phyloP scores from a whole-genome alignment of 768 basidiomycete genomes.

The Termitomyces eurrhizus region DNA sequence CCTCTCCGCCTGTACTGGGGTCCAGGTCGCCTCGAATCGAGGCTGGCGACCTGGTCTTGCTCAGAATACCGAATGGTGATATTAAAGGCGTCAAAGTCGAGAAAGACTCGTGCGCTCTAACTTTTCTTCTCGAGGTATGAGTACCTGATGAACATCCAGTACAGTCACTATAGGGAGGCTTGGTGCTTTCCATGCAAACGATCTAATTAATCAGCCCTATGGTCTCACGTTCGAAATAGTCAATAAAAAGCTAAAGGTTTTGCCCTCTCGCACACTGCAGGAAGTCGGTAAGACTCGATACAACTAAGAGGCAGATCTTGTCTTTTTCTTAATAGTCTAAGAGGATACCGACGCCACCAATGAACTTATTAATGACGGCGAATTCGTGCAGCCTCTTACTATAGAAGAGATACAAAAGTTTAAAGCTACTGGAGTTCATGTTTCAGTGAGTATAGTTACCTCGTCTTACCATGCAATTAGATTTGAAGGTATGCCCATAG shows the following conservation, averaged over 20 bases:
- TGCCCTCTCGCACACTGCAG: slow-evolving; percentile 61
- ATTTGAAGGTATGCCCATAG: slow-evolving; percentile 31
- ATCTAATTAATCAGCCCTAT: slow-evolving; percentile 79
- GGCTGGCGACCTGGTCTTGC: slow-evolving; percentile 71
- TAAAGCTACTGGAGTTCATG: slow-evolving; percentile 79
- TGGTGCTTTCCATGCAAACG: slow-evolving; percentile 75
- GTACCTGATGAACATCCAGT: slow-evolving; percentile 33
- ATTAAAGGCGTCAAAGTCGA: slow-evolving; percentile 73
- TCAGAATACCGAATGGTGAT: slow-evolving; percentile 77
- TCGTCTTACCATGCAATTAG: background rate
- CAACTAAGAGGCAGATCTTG: background rate
- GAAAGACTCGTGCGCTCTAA: slow-evolving; percentile 56
- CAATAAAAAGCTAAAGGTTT: slow-evolving; percentile 60
- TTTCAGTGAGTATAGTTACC: slow-evolving; percentile 45
- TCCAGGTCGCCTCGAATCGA: slow-evolving; percentile 40
- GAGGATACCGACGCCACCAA: slow-evolving; percentile 98
- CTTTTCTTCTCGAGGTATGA: background rate
- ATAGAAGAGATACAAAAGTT: slow-evolving; percentile 79
- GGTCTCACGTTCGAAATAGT: slow-evolving; percentile 87
- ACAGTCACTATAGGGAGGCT: slow-evolving; percentile 77
- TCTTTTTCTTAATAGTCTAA: slow-evolving; percentile 27
- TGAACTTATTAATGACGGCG: slow-evolving; percentile 88
- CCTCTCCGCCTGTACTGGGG: slow-evolving; percentile 13
- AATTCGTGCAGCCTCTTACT: slow-evolving; percentile 80
- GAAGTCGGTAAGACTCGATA: slow-evolving; percentile 65